These are phyloP conservation scores for Trichoderma koningiopsis DNA, from an alignment of 2,329 filamentous ascomycete genomes.

Conservation along the genomic window DNA sequence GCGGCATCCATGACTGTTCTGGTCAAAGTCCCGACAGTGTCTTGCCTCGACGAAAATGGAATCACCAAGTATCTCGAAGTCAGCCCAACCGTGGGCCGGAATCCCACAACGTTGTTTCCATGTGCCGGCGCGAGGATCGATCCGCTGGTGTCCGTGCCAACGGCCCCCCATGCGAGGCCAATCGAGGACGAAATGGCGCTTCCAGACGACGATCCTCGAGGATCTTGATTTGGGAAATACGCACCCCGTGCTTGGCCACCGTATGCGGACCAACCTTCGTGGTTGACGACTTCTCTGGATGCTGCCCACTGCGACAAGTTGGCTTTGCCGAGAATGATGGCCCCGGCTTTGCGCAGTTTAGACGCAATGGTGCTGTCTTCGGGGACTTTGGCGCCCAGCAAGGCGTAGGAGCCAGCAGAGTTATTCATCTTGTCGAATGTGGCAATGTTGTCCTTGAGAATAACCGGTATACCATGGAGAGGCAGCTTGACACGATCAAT, in stretches of 20 bases:
- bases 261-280: constrained; percentile 64
- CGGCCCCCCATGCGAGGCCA: constrained; percentile 58
- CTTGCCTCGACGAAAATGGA: constrained; percentile 65
- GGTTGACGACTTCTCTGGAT: constrained; percentile 54
- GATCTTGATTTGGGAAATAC: constrained; percentile 63
- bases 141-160: constrained; percentile 60
- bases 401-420: constrained; percentile 63
- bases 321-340: constrained; percentile 64
- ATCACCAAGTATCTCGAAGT: constrained; percentile 65
- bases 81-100: constrained; percentile 69
- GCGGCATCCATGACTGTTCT: constrained; percentile 67
- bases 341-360: constrained; percentile 61
- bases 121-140: constrained; percentile 61
- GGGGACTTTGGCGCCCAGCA: constrained; percentile 58
- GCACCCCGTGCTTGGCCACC: constrained; percentile 63
- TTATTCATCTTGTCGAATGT: constrained; percentile 65
- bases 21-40: constrained; percentile 67
- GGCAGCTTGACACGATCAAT: constrained; percentile 30
- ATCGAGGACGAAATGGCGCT: constrained; percentile 61
- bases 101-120: constrained; percentile 64
- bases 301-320: constrained; percentile 67
- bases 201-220: constrained; percentile 62
- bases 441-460: constrained; percentile 69
- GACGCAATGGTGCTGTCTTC: constrained; percentile 48
- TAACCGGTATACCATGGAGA: constrained; percentile 65